Evolutionary conservation across 1,284 basidiomycete species (phyloP), one percentile per base, ranked within the genome.

Genomic region (Microbotryum silenes-acaulis): DNA sequence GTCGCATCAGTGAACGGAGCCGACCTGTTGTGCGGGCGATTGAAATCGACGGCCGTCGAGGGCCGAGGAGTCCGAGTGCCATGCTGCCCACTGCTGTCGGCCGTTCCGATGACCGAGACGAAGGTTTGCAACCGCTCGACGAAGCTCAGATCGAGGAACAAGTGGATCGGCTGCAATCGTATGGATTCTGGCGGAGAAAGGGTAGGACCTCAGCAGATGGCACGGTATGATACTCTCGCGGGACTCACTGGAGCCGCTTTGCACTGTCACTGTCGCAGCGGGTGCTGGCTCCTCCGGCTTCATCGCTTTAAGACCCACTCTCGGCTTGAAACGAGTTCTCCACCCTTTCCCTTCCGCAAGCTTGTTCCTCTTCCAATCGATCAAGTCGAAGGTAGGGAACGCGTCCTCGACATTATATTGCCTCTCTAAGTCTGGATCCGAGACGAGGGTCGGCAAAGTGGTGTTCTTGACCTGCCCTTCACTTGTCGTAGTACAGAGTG

Each of bases 111-210:
- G 52, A 10, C 67, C 68, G 60, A 29, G 69, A 75, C 3, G 63
- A 75, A 59, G 46, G 71, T 70, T 52, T 73, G 58, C 69, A 79
- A 57, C 68, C 77, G 57, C 74, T 78, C 68, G 77, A 76, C 53
- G 75, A 77, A 68, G 72, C 78, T 81, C n/a, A 89, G 76, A 72
- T 92, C 89, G 37, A 88, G 60, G 71, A 89, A 89, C 16, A 87
- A 51, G 70, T 90, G 89, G 7, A 90, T 69, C 2, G 88, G 84
- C 2, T 78, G 76, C 6, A 86, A 60, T 21, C 76, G 72, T 49
- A 82, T 14, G 0, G 50, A 50, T 0, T 31, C 56, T 57, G 33
- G 29, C 20, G 10, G n/a, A 21, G 6, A 29, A 20, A 48, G 45
- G 29, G 9, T 31, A 2, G 4, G 10, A 29, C 1, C 3, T 47